Evolutionary conservation across 202 grass and related monocot species (phyloP).

Genomic region (Alloteropsis angusta): DNA sequence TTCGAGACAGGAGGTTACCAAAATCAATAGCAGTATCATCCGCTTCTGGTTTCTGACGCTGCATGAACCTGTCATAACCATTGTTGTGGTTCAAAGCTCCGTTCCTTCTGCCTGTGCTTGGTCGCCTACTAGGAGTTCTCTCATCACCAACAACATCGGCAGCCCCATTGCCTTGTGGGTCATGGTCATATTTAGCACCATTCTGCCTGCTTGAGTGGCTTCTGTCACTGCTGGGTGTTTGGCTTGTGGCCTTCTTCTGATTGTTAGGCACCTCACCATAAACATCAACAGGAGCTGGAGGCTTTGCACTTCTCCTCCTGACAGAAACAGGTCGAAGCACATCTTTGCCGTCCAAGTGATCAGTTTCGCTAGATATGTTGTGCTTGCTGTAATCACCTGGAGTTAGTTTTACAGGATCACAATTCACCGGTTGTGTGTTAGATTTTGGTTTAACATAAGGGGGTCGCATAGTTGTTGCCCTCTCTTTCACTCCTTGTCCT

Average conservation of each 20-base stretch:
- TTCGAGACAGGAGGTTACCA: constrained; percentile 42
- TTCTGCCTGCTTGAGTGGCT: constrained; percentile 28
- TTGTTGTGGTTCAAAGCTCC: constrained; percentile 23
- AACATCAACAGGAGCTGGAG: background rate
- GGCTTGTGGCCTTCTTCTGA: constrained; percentile 31
- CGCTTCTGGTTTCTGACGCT: background rate
- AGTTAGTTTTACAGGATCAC: constrained; percentile 32
- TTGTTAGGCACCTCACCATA: constrained; percentile 10
- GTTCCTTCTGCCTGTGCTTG: constrained; percentile 23
- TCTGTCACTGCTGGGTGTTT: constrained; percentile 15
- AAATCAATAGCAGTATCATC: constrained; percentile 54
- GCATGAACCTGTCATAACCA: constrained; percentile 21
- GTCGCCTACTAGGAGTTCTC: constrained; percentile 15
- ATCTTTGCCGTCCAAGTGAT: constrained; percentile 21
- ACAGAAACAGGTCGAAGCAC: constrained; percentile 50
- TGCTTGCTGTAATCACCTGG: background rate
- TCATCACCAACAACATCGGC: background rate
- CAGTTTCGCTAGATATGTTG: background rate
- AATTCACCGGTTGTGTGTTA: background rate
- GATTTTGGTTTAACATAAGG: constrained; percentile 49
- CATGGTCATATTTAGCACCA: background rate
- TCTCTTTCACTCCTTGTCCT: constrained; percentile 24
- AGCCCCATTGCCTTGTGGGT: background rate
- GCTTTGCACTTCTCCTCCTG: constrained; percentile 45
- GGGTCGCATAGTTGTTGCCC: constrained; percentile 22